These are phyloP conservation scores for Xylariaceae sp. DNA, from an alignment of 2,329 filamentous ascomycete species.

Conservation along the genomic window DNA sequence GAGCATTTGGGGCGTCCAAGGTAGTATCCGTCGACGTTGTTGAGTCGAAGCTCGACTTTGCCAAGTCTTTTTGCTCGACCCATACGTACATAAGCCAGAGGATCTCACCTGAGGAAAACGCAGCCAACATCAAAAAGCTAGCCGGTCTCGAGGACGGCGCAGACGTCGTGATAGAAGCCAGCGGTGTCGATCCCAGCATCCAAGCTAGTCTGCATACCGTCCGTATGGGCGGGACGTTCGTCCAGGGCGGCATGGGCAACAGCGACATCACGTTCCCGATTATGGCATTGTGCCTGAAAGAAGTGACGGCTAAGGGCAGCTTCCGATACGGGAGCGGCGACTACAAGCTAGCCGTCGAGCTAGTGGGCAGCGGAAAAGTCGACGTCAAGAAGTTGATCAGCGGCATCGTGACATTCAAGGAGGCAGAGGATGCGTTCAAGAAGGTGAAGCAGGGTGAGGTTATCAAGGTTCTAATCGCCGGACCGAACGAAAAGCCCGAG, in stretches of 20 bases:
- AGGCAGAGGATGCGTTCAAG: slow-evolving; percentile 84
- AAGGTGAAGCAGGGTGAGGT: slow-evolving; percentile 83
- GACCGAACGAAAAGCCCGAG: slow-evolving; percentile 62
- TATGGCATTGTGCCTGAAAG: slow-evolving; percentile 85
- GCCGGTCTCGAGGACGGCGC: slow-evolving; percentile 68
- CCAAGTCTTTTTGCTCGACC: slow-evolving; percentile 70
- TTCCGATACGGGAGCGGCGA: slow-evolving; percentile 91
- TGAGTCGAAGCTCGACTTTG: slow-evolving; percentile 76
- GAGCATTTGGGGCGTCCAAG: slow-evolving; percentile 80
- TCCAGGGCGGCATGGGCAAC: slow-evolving; percentile 90
- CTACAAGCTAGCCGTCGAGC: slow-evolving; percentile 79
- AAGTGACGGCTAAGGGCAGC: slow-evolving; percentile 82
- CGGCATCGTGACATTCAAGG: slow-evolving; percentile 72
- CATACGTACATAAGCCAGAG: slow-evolving; percentile 69
- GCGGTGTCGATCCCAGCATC: slow-evolving; percentile 76
- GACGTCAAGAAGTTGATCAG: slow-evolving; percentile 84
- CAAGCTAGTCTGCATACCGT: slow-evolving; percentile 74
- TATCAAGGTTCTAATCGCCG: slow-evolving; percentile 70
- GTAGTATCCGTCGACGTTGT: slow-evolving; percentile 90
- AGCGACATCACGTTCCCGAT: slow-evolving; percentile 89
- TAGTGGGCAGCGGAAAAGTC: slow-evolving; percentile 73
- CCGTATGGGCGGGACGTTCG: slow-evolving; percentile 72
- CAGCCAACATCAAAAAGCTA: slow-evolving; percentile 64
- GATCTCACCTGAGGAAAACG: slow-evolving; percentile 71
- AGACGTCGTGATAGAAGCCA: slow-evolving; percentile 80